Base-by-base conservation (phyloP, 495 filamentous ascomycete genomes). In the Podospora conica region DNA sequence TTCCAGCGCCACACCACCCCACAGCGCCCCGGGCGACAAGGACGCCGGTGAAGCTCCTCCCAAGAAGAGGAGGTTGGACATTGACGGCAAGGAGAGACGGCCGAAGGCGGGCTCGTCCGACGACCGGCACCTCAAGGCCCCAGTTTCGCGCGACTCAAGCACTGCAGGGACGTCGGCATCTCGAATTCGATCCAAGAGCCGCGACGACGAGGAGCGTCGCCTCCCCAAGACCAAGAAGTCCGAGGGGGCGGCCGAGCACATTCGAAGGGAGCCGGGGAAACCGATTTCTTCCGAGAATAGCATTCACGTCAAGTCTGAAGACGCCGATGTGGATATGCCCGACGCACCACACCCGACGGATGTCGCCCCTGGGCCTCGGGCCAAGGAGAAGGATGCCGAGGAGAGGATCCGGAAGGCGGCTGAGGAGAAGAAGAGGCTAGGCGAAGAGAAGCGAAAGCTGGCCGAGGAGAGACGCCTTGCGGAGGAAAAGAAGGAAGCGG, bases 1-100 rank as follows among this genome's bases (percentile, higher is more conserved):
- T 53, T 79, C 81, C 61, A 91, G 90, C 70, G 82, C 81, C 15
- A 90, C 88, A 4, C 90, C 90, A 3, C 87, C 90, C 57, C 80
- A 86, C 65, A 83, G 80, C 60, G 82, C 81, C 27, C 80, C 81
- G 40, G 77, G 81, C 24, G 84, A 84, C 40, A 79, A 80, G 65
- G 82, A 84, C 64, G 67, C 84, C 75, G 72, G 81, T 79, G 80
- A 89, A 80, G 77, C 71, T 28, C 79, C 82, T 21, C 61, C 76
- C 31, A 86, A 86, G 70, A 74, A 78, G 65, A 74, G 84, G 55
- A 80, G 80, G 22, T 61, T 85, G 23, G 84, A 85, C 48, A 69
- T 63, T 3, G 78, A 83, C 5, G 71, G 70, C 53, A 81, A 77
- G 64, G 81, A 83, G 48, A 78, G 72, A 66, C 76, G 77, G 11